Conservation (phyloP, 345 rosid genomes). For the Linum trigynum region DNA sequence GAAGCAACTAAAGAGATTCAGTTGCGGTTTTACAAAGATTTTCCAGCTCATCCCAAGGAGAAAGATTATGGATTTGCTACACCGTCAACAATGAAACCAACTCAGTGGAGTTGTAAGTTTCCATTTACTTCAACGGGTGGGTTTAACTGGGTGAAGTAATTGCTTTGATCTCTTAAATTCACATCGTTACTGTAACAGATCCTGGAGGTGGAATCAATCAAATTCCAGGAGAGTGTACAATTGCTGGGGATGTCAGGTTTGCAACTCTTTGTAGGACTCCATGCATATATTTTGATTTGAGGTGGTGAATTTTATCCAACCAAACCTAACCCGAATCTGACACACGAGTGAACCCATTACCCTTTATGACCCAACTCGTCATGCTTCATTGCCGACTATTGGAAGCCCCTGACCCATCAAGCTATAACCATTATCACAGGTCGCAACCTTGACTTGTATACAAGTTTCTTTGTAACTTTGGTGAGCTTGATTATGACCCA, state of each 20-base stretch:
- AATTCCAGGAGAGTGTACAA: conserved; percentile 82
- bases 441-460: too few species aligned
- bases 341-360: too few species aligned
- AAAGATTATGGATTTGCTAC: conserved; percentile 81
- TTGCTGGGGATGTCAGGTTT: conserved; percentile 92
- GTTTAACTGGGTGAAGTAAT: conserved; percentile 6
- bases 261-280: conserved; percentile 2
- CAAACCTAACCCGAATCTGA: too few species aligned
- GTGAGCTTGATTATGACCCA: too few species aligned
- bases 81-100: conserved; percentile 98
- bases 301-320: too few species aligned
- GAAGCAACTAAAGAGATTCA: conserved; percentile 80
- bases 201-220: conserved; percentile 99
- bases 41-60: conserved; percentile 77
- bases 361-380: too few species aligned
- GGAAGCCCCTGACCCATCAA: too few species aligned
- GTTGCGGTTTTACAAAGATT: conserved; percentile 69
- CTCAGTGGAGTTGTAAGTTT: conserved; percentile 86
- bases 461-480: too few species aligned
- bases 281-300: too few species aligned
- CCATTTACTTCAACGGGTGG: conserved; percentile 3
- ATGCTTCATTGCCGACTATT: too few species aligned
- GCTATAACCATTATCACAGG: too few species aligned
- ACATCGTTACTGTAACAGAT: conserved; percentile 37
- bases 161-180: conserved; percentile 15